phyloP scores from a whole-genome alignment of 2,329 filamentous ascomycete species.

The Aspergillus luchuensis region DNA sequence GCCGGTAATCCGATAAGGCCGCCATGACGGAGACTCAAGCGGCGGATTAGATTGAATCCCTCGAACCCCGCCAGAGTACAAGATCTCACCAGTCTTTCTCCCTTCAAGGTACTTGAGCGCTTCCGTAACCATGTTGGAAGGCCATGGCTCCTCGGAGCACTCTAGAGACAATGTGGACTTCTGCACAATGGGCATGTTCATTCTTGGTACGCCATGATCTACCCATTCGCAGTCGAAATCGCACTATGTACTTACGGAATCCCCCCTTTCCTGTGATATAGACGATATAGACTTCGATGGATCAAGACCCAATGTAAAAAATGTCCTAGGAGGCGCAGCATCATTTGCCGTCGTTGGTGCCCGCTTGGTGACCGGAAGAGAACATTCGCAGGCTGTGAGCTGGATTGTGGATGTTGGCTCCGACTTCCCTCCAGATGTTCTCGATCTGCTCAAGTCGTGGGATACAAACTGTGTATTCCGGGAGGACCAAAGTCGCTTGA shows the following conservation, averaged over 20 bases:
- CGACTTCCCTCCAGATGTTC: conserved; percentile 75
- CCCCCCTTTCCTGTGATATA: conserved; percentile 39
- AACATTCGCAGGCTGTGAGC: conserved; percentile 68
- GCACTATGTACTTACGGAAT: conserved; percentile 18
- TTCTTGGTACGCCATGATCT: conserved; percentile 53
- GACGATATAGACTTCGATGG: conserved; percentile 89
- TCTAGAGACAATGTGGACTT: conserved; percentile 51
- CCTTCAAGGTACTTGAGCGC: neutral
- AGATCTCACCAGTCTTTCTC: neutral
- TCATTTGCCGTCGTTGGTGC: conserved; percentile 86
- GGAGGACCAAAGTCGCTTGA: conserved; percentile 66
- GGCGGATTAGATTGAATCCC: neutral
- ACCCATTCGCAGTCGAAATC: conserved; percentile 11
- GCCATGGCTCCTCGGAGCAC: neutral
- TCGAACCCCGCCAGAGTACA: conserved; percentile 6
- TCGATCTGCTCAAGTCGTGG: conserved; percentile 70
- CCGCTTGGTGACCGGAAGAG: conserved; percentile 76
- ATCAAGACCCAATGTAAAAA: conserved; percentile 66
- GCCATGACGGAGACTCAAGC: neutral
- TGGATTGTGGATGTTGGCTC: conserved; percentile 91
- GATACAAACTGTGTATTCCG: conserved; percentile 72
- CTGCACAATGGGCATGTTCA: conserved; percentile 65
- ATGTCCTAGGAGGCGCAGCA: conserved; percentile 86
- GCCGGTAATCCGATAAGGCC: conserved; percentile 20
- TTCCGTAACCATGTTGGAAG: conserved; percentile 20